Evolutionary conservation across 768 basidiomycete species (phyloP).

Genomic region (Russula foetens): DNA sequence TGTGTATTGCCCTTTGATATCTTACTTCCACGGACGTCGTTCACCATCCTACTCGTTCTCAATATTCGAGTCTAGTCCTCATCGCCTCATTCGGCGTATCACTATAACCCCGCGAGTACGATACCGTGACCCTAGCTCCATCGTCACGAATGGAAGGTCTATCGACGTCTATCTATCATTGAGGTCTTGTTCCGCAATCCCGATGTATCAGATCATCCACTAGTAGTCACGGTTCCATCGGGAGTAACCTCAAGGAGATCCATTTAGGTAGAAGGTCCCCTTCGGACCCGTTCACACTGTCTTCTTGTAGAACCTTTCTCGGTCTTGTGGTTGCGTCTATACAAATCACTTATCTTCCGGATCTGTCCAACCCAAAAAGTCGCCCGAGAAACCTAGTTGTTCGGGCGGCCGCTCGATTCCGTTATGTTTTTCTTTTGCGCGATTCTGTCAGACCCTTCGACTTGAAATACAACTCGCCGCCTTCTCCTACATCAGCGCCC

Average conservation of each 20-base stretch:
- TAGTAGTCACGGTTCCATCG: background rate
- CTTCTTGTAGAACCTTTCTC: background rate
- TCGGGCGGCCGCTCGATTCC: constrained; percentile 1
- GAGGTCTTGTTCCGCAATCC: background rate
- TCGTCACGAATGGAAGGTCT: background rate
- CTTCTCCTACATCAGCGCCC: background rate
- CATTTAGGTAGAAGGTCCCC: background rate
- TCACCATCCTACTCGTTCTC: background rate
- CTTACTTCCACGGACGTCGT: background rate
- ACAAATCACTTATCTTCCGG: background rate
- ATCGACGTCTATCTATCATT: background rate
- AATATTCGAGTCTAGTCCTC: background rate
- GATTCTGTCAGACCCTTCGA: background rate
- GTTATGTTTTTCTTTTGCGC: background rate
- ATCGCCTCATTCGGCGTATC: background rate
- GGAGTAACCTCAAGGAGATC: background rate
- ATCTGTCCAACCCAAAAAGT: background rate
- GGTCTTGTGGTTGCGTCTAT: background rate
- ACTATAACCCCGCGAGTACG: background rate
- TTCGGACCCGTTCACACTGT: constrained; percentile 1
- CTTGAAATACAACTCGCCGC: background rate
- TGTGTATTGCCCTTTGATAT: too few species aligned
- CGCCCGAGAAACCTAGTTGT: background rate
- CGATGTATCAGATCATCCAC: background rate
- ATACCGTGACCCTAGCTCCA: background rate